These are phyloP conservation scores for Metarhizium humberi DNA, from an alignment of 2,329 filamentous ascomycete genomes.

Conservation along the genomic window DNA sequence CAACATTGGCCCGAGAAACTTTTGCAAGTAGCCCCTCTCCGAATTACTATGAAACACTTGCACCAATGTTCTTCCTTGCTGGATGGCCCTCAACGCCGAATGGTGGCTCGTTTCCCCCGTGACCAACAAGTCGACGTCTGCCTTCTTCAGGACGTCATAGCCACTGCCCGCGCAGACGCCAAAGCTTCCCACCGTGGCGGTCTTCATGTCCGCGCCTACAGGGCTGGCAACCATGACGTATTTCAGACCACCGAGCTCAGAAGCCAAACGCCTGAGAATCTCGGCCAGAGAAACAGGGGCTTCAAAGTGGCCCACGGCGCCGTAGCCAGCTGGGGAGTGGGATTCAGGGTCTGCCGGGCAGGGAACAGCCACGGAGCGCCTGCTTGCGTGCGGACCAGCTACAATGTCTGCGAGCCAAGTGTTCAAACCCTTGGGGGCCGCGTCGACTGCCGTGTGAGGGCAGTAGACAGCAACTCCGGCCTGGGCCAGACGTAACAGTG, in stretches of 20 bases:
- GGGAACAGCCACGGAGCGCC: slow-evolving; percentile 35
- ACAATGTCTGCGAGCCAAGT: slow-evolving; percentile 91
- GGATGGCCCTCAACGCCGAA: slow-evolving; percentile 76
- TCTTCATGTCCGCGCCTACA: slow-evolving; percentile 34
- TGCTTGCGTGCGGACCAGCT: slow-evolving; percentile 38
- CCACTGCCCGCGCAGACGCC: slow-evolving; percentile 89
- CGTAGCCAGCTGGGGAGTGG: slow-evolving; percentile 42
- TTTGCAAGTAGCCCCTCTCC: slow-evolving; percentile 71
- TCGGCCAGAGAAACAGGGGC: slow-evolving; percentile 28
- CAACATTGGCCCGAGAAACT: slow-evolving; percentile 60
- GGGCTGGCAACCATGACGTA: slow-evolving; percentile 41
- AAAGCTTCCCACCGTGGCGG: slow-evolving; percentile 51
- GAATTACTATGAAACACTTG: slow-evolving; percentile 90
- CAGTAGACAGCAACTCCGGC: slow-evolving; percentile 92
- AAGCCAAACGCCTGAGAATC: slow-evolving; percentile 47
- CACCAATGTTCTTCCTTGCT: slow-evolving; percentile 74
- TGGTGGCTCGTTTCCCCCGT: slow-evolving; percentile 94
- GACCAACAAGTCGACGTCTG: slow-evolving; percentile 70
- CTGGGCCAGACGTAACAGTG: slow-evolving; percentile 71
- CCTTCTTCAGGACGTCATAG: slow-evolving; percentile 60
- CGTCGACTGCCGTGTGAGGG: slow-evolving; percentile 91
- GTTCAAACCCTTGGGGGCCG: slow-evolving; percentile 73
- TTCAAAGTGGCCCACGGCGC: slow-evolving; percentile 36
- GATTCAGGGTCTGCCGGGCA: slow-evolving; percentile 31
- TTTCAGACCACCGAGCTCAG: slow-evolving; percentile 55